phyloP scores from a whole-genome alignment of 306 rosid species.

The Cicer yamashitae region DNA sequence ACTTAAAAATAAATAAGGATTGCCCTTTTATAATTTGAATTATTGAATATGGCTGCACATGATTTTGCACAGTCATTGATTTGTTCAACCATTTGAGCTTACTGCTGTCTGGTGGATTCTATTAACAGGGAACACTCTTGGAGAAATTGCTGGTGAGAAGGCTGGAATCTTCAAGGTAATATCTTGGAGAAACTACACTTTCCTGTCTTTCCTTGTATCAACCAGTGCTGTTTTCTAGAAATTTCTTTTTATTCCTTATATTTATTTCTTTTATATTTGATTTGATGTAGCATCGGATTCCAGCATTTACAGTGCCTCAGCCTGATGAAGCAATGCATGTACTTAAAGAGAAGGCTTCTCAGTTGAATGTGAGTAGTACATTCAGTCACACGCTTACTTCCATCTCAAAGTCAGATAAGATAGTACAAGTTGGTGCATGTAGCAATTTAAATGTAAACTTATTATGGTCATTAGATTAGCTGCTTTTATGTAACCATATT shows the following conservation, averaged over 20 bases:
- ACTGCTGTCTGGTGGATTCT: slow-evolving; percentile 44
- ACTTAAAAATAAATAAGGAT: not conserved
- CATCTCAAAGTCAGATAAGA: slow-evolving; percentile 32
- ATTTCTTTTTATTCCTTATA: slow-evolving; percentile 17
- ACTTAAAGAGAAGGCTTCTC: slow-evolving; percentile 80
- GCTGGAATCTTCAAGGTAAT: slow-evolving; percentile 96
- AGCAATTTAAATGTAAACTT: not conserved
- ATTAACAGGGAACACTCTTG: slow-evolving; percentile 75
- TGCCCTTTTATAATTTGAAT: no score
- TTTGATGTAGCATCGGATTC: slow-evolving; percentile 62
- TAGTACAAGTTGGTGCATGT: slow-evolving; percentile 9
- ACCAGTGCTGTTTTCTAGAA: slow-evolving; percentile 29
- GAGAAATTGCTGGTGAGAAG: slow-evolving; percentile 95
- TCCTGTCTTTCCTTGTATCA: slow-evolving; percentile 30
- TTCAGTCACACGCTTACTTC: slow-evolving; percentile 30
- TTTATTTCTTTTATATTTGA: slow-evolving; percentile 33
- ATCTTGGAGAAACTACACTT: slow-evolving; percentile 33
- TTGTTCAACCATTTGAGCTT: slow-evolving; percentile 38
- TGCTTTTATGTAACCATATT: slow-evolving; percentile 25
- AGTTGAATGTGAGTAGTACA: slow-evolving; percentile 72
- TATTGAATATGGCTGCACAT: no score
- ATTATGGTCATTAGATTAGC: slow-evolving; percentile 19
- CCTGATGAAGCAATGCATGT: slow-evolving; percentile 92
- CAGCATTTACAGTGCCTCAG: slow-evolving; percentile 86
- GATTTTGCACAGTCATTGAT: not conserved